Evolutionary conservation across 768 basidiomycete genomes (phyloP).

Genomic region (Boletus fagicola): DNA sequence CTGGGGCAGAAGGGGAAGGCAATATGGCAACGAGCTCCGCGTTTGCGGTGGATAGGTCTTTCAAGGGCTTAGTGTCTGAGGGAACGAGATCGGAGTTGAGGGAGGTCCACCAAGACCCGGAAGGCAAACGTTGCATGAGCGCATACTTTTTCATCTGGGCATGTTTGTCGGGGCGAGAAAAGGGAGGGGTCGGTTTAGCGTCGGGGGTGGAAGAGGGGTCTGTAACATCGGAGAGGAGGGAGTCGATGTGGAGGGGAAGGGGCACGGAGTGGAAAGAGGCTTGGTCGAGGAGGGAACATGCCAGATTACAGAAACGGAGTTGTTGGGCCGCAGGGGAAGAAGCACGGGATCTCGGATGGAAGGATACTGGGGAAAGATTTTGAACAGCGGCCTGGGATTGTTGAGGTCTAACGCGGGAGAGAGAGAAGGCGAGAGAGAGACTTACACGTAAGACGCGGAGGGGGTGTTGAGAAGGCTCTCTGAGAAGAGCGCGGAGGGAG

Average conservation of each 20-base stretch:
- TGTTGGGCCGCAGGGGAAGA: slow-evolving; percentile 68
- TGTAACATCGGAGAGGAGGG: slow-evolving; percentile 37
- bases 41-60: slow-evolving; percentile 56
- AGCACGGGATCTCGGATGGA: slow-evolving; percentile 60
- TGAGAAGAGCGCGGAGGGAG: slow-evolving; percentile 58
- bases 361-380: slow-evolving; percentile 66
- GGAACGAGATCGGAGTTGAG: slow-evolving; percentile 47
- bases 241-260: slow-evolving; percentile 46
- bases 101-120: slow-evolving; percentile 78
- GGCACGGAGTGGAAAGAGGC: slow-evolving; percentile 51
- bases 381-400: slow-evolving; percentile 57
- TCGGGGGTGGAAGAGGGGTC: slow-evolving; percentile 25
- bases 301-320: slow-evolving; percentile 71
- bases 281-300: slow-evolving; percentile 69
- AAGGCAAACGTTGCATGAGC: slow-evolving; percentile 75
- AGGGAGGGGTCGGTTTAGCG: slow-evolving; percentile 14
- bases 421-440: slow-evolving; percentile 20
- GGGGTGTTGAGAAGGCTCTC: slow-evolving; percentile 51
- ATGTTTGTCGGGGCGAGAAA: slow-evolving; percentile 25
- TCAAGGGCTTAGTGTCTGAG: slow-evolving; percentile 41
- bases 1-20: slow-evolving; percentile 49
- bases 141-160: slow-evolving; percentile 60
- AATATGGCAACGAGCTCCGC: slow-evolving; percentile 77
- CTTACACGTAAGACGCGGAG: slow-evolving; percentile 57
- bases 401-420: slow-evolving; percentile 2